Conservation (phyloP, 495 filamentous ascomycete genomes). For the Collariella sp. region DNA sequence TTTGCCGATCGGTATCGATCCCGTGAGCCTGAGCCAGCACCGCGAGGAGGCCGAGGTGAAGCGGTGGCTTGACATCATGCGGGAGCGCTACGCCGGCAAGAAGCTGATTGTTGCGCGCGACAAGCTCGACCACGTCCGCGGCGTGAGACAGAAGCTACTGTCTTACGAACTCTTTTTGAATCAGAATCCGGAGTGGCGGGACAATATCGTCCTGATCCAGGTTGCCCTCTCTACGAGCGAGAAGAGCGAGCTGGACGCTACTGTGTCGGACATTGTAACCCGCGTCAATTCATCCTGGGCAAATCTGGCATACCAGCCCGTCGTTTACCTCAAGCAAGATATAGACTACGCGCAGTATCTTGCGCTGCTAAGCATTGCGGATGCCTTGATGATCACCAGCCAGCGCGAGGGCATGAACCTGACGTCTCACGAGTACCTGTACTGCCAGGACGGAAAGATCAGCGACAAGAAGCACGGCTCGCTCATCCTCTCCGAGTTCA, state of each 20-base stretch:
- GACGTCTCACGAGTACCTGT: slow-evolving; percentile 84
- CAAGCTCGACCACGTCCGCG: slow-evolving; percentile 84
- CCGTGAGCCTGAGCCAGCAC: slow-evolving; percentile 59
- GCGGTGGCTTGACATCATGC: slow-evolving; percentile 68
- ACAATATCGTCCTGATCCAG: slow-evolving; percentile 82
- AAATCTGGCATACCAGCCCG: slow-evolving; percentile 77
- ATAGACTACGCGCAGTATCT: slow-evolving; percentile 85
- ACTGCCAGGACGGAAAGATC: slow-evolving; percentile 77
- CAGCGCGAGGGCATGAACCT: slow-evolving; percentile 94
- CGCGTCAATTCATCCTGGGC: slow-evolving; percentile 84
- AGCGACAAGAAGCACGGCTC: slow-evolving; percentile 71
- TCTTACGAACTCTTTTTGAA: slow-evolving; percentile 92
- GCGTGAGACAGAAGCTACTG: slow-evolving; percentile 83
- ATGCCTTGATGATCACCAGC: slow-evolving; percentile 85
- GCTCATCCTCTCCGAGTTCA: slow-evolving; percentile 87
- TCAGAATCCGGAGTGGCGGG: slow-evolving; percentile 79
- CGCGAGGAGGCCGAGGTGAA: slow-evolving; percentile 65
- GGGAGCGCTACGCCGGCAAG: slow-evolving; percentile 73
- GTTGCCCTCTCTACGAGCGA: slow-evolving; percentile 84
- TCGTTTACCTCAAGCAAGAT: slow-evolving; percentile 93
- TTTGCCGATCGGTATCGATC: slow-evolving; percentile 75
- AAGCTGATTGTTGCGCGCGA: slow-evolving; percentile 84
- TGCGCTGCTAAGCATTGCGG: slow-evolving; percentile 76
- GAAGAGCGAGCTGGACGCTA: slow-evolving; percentile 74
- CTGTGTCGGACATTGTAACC: slow-evolving; percentile 84